These are phyloP conservation scores for Zarea fungicola DNA, from an alignment of 2,329 filamentous ascomycete genomes.

Conservation along the genomic window DNA sequence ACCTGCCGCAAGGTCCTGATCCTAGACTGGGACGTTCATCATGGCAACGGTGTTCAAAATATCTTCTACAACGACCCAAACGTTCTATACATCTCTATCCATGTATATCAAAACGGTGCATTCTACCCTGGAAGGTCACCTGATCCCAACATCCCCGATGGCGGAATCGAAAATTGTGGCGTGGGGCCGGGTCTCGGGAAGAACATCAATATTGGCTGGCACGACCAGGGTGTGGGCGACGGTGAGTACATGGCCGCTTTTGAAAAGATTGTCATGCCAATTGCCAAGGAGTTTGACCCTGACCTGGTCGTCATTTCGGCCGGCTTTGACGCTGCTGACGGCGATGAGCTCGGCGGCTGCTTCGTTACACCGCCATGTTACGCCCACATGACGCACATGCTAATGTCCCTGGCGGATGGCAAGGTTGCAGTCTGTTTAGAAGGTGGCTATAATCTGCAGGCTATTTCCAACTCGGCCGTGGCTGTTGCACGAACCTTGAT, in stretches of 20 bases:
- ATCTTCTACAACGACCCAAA: constrained; percentile 95
- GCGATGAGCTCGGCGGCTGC: constrained; percentile 88
- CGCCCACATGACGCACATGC: constrained; percentile 98
- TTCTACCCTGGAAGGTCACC: constrained; percentile 76
- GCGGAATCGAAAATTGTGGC: constrained; percentile 56
- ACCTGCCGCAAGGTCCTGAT: constrained; percentile 84
- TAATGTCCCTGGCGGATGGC: constrained; percentile 88
- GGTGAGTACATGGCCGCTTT: constrained; percentile 97
- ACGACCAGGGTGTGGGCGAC: constrained; percentile 79
- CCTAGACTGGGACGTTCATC: constrained; percentile 81
- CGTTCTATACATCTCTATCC: constrained; percentile 89
- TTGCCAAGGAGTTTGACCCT: constrained; percentile 86
- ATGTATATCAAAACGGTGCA: constrained; percentile 75
- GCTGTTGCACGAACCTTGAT: constrained; percentile 90
- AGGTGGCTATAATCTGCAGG: constrained; percentile 89
- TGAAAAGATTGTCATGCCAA: constrained; percentile 93
- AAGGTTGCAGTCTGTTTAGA: constrained; percentile 91
- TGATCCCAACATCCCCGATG: constrained; percentile 53
- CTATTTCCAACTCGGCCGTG: constrained; percentile 87
- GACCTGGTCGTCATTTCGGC: constrained; percentile 94
- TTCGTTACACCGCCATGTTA: constrained; percentile 89
- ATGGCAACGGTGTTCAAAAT: constrained; percentile 91
- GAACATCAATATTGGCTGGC: constrained; percentile 65
- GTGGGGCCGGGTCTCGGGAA: constrained; percentile 50
- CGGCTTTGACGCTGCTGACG: constrained; percentile 91